These are phyloP conservation scores for Litsea cubeba DNA, from an alignment of 164 flowering plant species.

Conservation along the genomic window DNA sequence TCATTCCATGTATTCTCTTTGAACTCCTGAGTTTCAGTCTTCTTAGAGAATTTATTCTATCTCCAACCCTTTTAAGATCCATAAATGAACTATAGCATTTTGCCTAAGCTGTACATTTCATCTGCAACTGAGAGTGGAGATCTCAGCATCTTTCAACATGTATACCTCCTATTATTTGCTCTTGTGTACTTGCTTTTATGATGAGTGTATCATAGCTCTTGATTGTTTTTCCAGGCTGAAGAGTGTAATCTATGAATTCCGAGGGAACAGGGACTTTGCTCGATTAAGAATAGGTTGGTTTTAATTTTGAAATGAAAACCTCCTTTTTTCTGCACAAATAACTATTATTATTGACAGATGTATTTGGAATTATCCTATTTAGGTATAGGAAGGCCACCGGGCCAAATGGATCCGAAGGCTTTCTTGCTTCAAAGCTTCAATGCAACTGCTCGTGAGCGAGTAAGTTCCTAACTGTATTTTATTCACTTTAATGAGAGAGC, in stretches of 20 bases:
- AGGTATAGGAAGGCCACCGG: conserved; percentile 96
- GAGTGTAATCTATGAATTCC: conserved; percentile 81
- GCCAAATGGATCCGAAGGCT: conserved; percentile 98
- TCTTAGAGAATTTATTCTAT: too few relatives aligned
- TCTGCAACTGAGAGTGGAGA: not conserved
- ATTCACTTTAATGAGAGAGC: not conserved
- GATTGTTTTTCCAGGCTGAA: conserved; percentile 43
- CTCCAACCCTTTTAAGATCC: too few relatives aligned
- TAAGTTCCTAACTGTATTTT: conserved; percentile 26
- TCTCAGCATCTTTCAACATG: not conserved
- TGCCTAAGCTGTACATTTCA: not conserved
- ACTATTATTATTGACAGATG: not conserved
- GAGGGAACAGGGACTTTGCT: conserved; percentile 82
- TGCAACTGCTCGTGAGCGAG: conserved; percentile 61
- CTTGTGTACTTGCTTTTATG: not conserved
- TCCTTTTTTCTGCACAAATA: not conserved
- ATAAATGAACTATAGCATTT: too few relatives aligned
- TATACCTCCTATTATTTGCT: not conserved
- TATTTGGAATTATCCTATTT: conserved; percentile 8
- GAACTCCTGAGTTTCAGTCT: too few relatives aligned
- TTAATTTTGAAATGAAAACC: not conserved
- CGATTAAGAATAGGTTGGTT: conserved; percentile 84
- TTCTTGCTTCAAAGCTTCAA: conserved; percentile 90
- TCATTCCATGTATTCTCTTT: too few relatives aligned
- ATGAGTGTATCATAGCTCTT: not conserved